phyloP scores from a whole-genome alignment of 1,284 basidiomycete species.

The Ganoderma multipileum region DNA sequence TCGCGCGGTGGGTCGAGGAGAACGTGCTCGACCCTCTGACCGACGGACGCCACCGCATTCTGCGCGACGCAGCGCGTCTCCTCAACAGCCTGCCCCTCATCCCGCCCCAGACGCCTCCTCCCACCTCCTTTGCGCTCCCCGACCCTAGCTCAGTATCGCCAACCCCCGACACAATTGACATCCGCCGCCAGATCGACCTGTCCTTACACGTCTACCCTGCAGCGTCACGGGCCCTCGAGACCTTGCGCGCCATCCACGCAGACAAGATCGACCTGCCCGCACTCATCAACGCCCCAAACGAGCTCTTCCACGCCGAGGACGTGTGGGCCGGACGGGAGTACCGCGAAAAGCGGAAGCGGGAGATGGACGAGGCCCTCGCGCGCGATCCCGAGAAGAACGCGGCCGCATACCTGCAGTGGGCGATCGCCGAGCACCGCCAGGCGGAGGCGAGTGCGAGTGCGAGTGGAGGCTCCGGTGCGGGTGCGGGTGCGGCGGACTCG shows the following conservation, averaged over 20 bases:
- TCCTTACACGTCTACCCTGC: slow-evolving; percentile 53
- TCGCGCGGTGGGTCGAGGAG: slow-evolving; percentile 63
- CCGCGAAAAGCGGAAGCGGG: slow-evolving; percentile 44
- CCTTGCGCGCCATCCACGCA: slow-evolving; percentile 49
- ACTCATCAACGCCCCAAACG: slow-evolving; percentile 64
- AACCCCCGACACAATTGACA: neutral
- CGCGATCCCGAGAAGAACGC: slow-evolving; percentile 38
- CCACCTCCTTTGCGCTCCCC: slow-evolving; percentile 35
- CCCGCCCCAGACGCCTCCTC: slow-evolving; percentile 11
- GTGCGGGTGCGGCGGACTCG: slow-evolving; percentile 2
- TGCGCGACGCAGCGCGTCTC: slow-evolving; percentile 39
- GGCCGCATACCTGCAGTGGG: slow-evolving; percentile 43
- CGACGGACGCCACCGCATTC: slow-evolving; percentile 53
- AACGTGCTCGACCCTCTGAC: slow-evolving; percentile 69
- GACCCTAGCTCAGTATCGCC: neutral
- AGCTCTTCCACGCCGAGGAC: slow-evolving; percentile 68
- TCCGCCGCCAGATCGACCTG: slow-evolving; percentile 45
- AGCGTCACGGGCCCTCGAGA: slow-evolving; percentile 48
- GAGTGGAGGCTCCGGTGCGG: slow-evolving; percentile 1
- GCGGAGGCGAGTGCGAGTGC: slow-evolving; percentile 37
- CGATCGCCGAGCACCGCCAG: slow-evolving; percentile 44
- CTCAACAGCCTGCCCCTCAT: slow-evolving; percentile 30
- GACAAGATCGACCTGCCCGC: slow-evolving; percentile 72
- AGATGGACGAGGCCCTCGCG: slow-evolving; percentile 36
- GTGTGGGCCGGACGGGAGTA: slow-evolving; percentile 56